phyloP scores from a whole-genome alignment of 179 eudicot species.

The Actinidia polygama region DNA sequence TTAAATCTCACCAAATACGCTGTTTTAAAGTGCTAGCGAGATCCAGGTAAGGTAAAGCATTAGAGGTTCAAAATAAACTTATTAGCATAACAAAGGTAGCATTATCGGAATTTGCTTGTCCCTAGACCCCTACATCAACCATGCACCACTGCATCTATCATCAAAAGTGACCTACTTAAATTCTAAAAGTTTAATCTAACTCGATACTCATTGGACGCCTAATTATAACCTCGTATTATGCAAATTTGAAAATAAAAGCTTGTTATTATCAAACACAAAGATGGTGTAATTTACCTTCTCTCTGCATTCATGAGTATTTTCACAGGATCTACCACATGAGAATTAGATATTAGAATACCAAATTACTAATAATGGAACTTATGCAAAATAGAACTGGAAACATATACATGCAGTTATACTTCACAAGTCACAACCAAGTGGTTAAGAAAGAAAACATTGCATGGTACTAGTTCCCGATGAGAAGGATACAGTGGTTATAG shows the following conservation, averaged over 20 bases:
- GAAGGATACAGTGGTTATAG: not conserved
- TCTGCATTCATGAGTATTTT: not conserved
- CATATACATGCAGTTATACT: too few relatives aligned
- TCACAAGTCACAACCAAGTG: too few relatives aligned
- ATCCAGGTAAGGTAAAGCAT: not conserved
- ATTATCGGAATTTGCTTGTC: not conserved
- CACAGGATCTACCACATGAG: not conserved
- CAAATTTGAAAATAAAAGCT: not conserved
- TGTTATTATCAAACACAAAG: not conserved
- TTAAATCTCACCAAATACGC: not conserved
- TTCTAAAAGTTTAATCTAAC: not conserved
- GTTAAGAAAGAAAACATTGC: not conserved
- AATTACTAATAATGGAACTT: not conserved
- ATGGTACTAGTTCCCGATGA: not conserved
- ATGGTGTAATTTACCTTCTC: not conserved
- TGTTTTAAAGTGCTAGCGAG: constrained; percentile 4
- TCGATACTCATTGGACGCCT: not conserved
- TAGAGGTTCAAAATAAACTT: not conserved
- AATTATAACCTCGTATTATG: not conserved
- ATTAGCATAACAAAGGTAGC: not conserved
- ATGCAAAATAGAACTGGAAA: not conserved
- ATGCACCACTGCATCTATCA: not conserved
- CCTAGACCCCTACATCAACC: not conserved
- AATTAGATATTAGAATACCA: not conserved
- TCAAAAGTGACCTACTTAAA: not conserved